Base-by-base conservation (phyloP, 2,329 filamentous ascomycete genomes). In the Sporothrix variecibatus region DNA sequence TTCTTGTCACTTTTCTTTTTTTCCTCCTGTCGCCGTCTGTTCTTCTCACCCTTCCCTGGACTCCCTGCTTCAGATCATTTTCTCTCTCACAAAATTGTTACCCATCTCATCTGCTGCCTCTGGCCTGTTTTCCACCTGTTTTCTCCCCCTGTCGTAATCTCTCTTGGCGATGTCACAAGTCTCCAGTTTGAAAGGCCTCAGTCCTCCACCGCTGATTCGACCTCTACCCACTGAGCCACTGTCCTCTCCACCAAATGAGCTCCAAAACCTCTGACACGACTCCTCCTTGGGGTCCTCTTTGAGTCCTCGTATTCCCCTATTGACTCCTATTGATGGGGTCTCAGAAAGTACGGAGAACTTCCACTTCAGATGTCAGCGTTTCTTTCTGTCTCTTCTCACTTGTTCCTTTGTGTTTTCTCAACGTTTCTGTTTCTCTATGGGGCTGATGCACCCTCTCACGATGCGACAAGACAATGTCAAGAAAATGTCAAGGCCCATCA, bases 41-140 rank as follows among this genome's bases (percentile, higher is more conserved):
- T 72, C 69, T 23, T 58, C n/a, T 7, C 5, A 46, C n/a, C 43
- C 58, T 56, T 71, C 68, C 51, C n/a, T n/a, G n/a, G n/a, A n/a
- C n/a, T n/a, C n/a, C n/a, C 51, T 58, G 68, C 49, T 38, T 71
- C 51, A 28, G 51, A 56, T 62, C 56, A 38, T 56, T 70, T 8
- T 34, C 34, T 43, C 49, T 56, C 20, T 34, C 26, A n/a, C 43
- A 23, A 20, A 17, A 17, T 4, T 20, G 49, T 34, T 4, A 28
- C 40, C 11, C 51, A 28, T 56, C 17, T 56, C 23, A 20, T 5
- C 58, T 34, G 53, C 51, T 58, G 49, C 20, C 23, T 60, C 49
- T 28, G 15, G 9, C 26, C 31, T 56, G 49, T 56, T 62, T 62
- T 26, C 17, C 49, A 17, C n/a, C 38, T 58, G 20, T 58, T 56